Conservation (phyloP, 495 filamentous ascomycete species). For the Collariella sp. region DNA sequence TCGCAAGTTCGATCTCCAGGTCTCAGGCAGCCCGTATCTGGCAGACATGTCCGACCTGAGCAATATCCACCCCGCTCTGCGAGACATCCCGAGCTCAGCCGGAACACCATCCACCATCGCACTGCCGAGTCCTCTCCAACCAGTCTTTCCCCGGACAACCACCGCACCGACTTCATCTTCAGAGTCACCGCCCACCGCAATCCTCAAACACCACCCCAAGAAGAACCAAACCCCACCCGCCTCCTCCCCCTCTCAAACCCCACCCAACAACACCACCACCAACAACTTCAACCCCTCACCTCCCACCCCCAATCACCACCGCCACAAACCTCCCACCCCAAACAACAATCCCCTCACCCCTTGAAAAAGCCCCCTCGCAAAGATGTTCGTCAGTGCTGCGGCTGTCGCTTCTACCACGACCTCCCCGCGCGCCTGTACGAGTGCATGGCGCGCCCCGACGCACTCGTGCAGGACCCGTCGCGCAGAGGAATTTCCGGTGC, state of each 20-base stretch:
- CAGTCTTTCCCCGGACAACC: constrained; percentile 3
- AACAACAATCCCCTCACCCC: too few relatives aligned
- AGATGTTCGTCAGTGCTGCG: constrained; percentile 75
- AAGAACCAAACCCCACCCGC: not conserved
- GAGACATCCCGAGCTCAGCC: not conserved
- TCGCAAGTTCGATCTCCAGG: not conserved
- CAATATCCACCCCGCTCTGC: not conserved
- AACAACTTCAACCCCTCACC: constrained; percentile 15
- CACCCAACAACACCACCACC: constrained; percentile 25
- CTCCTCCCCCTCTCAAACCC: constrained; percentile 24
- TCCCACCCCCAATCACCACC: constrained; percentile 26
- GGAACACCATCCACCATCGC: constrained; percentile 3
- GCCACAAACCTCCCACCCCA: constrained; percentile 14
- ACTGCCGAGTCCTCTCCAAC: constrained; percentile 3
- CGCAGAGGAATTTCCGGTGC: constrained; percentile 44
- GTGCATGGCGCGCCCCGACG: constrained; percentile 59
- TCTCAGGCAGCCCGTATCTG: constrained; percentile 8
- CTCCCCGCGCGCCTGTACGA: constrained; percentile 68
- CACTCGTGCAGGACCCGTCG: constrained; percentile 39
- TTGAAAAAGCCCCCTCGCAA: too few relatives aligned
- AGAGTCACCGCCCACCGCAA: not conserved
- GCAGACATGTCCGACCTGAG: constrained; percentile 1
- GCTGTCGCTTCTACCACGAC: constrained; percentile 74
- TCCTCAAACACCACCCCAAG: constrained; percentile 1
- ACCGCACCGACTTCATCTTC: constrained; percentile 3